phyloP scores from a whole-genome alignment of 805 yeast species.

The Saturnispora hagleri region DNA sequence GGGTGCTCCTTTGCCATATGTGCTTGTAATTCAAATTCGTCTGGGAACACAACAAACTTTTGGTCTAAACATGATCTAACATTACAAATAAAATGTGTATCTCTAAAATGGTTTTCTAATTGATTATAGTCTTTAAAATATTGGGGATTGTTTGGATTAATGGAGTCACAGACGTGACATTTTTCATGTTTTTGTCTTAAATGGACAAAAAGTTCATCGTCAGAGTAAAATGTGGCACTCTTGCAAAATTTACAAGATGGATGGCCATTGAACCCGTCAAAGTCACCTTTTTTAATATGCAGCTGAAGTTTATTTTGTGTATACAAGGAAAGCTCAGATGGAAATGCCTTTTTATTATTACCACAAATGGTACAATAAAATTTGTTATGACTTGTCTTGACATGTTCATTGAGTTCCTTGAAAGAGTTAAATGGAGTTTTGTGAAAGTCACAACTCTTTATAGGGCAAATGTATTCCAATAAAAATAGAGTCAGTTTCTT shows the following conservation, averaged over 20 bases:
- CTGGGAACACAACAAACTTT: constrained; percentile 85
- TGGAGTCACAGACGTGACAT: constrained; percentile 81
- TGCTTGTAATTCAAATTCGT: constrained; percentile 76
- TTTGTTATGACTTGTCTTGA: constrained; percentile 51
- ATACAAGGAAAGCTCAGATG: constrained; percentile 57
- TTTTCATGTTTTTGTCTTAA: constrained; percentile 77
- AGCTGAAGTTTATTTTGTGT: constrained; percentile 50
- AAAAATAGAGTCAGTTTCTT: constrained; percentile 40
- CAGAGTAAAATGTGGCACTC: constrained; percentile 70
- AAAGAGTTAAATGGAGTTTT: constrained; percentile 34
- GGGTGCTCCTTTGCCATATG: constrained; percentile 78
- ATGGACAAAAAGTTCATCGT: constrained; percentile 77
- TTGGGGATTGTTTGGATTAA: constrained; percentile 51
- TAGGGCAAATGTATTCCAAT: constrained; percentile 48
- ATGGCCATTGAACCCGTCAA: constrained; percentile 75
- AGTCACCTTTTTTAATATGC: constrained; percentile 72
- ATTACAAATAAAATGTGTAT: constrained; percentile 67
- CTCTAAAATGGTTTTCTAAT: constrained; percentile 64
- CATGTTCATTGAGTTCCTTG: constrained; percentile 57
- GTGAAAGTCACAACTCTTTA: constrained; percentile 18
- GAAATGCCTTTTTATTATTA: constrained; percentile 66
- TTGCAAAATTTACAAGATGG: constrained; percentile 80
- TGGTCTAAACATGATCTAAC: constrained; percentile 75
- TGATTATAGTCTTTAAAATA: constrained; percentile 72
- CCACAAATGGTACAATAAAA: constrained; percentile 71